Evolutionary conservation across 371 early-diverging fungal species (phyloP), one percentile per base, ranked within the genome.

Genomic region (Mucor mucedo): DNA sequence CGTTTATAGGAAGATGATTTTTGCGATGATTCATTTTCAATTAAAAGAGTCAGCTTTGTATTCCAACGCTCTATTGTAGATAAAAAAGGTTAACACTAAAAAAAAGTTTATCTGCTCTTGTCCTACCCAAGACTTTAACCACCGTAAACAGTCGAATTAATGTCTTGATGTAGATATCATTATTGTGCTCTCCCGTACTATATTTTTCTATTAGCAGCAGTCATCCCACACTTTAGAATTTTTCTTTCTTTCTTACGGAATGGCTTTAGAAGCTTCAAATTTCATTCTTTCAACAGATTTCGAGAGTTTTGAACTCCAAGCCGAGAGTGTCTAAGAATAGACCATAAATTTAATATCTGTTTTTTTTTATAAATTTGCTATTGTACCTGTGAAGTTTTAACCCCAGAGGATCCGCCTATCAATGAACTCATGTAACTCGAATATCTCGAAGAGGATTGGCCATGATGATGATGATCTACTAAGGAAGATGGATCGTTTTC

Each of bases 281-380:
- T 70, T 74, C 62, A 73, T 77, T 58, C 66, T 65, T 45, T 73
- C 71, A 5, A 76, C 69, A 38, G 73, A 76, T 60, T 72, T 74
- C 16, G 74, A 65, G 7, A 77, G 39, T 48, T 66, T 69, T 45
- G 62, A 69, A 30, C 75, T 62, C 77, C 77, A 77, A 54, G 70
- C 28, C 29, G 65, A 63, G 21, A 72, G 39, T 7, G 66, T 44
- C 62, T 70, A 33, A 27, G 5, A 5, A 10, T n/a, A 52, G 42
- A 21, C 21, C 40, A 8, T 11, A 16, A 40, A 29, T 39, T 11
- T 6, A 27, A 8, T 13, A 38, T 40, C 33, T 5, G 21, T 5
- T 41, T 21, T 30, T 4, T 3, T 52, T 9, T 11, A 28, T 10
- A 49, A 29, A 35, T 29, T 30, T 52, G 16, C n/a, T 32, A 28